These are phyloP conservation scores for Mycogone perniciosa DNA, from an alignment of 2,329 filamentous ascomycete genomes.

Conservation along the genomic window DNA sequence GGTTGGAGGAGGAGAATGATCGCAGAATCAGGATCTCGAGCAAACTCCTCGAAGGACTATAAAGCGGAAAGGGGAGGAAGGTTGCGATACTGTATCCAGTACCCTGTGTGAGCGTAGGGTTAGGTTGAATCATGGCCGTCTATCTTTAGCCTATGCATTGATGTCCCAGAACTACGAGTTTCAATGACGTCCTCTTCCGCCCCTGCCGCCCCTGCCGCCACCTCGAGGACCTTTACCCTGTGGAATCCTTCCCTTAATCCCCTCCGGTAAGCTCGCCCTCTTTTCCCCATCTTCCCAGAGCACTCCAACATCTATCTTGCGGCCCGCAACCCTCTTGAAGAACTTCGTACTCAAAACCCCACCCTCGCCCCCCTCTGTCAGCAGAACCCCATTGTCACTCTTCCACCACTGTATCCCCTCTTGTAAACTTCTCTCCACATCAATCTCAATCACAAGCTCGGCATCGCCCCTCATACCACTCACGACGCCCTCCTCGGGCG, in stretches of 20 bases:
- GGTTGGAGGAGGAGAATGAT: slow-evolving; percentile 25
- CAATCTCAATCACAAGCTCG: slow-evolving; percentile 71
- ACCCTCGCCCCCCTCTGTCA: slow-evolving; percentile 53
- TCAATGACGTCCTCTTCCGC: slow-evolving; percentile 24
- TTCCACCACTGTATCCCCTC: slow-evolving; percentile 67
- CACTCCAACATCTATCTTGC: slow-evolving; percentile 52
- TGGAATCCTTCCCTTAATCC: slow-evolving; percentile 44
- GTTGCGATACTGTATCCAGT: neutral
- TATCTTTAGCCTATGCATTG: slow-evolving; percentile 16
- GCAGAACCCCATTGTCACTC: slow-evolving; percentile 70
- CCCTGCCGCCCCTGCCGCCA: slow-evolving; percentile 30
- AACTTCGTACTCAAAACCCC: slow-evolving; percentile 60
- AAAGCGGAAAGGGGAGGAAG: neutral
- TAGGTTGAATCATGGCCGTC: neutral
- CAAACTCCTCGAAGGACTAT: neutral
- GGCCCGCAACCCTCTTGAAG: slow-evolving; percentile 64
- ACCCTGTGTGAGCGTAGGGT: no score
- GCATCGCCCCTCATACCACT: slow-evolving; percentile 76
- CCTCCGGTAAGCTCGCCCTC: slow-evolving; percentile 58
- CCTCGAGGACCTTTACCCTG: slow-evolving; percentile 42
- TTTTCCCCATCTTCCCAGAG: slow-evolving; percentile 66
- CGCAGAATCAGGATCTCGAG: neutral
- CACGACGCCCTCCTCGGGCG: slow-evolving; percentile 57
- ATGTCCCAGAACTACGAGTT: slow-evolving; percentile 23
- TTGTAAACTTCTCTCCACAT: slow-evolving; percentile 60